These are phyloP conservation scores for Gentiana straminea DNA, from an alignment of 257 asterid genomes.

Conservation along the genomic window DNA sequence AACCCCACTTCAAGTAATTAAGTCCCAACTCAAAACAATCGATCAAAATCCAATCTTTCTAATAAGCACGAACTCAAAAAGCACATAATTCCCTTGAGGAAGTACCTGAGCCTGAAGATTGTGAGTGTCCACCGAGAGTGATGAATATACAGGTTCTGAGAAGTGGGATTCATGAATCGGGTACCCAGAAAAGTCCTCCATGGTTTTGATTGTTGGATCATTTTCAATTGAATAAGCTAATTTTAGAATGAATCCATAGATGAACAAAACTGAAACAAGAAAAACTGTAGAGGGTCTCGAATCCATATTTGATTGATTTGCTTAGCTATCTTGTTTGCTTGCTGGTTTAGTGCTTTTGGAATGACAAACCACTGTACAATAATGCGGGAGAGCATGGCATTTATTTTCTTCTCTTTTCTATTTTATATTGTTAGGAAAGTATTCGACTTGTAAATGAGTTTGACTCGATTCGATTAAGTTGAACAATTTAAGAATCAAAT, in stretches of 20 bases:
- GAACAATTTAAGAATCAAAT: too few species aligned
- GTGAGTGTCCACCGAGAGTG: constrained; percentile 50
- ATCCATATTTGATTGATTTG: constrained; percentile 18
- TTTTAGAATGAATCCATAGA: constrained; percentile 16
- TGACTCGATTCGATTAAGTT: too few species aligned
- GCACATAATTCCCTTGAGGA: not conserved
- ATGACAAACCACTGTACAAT: too few species aligned
- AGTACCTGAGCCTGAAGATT: constrained; percentile 53
- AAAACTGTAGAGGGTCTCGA: constrained; percentile 12
- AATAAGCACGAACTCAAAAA: constrained; percentile 5
- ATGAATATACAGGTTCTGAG: constrained; percentile 26
- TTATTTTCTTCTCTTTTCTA: too few species aligned
- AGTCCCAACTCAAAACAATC: not conserved
- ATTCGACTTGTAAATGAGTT: too few species aligned
- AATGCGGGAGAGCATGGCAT: too few species aligned
- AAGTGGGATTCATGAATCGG: constrained; percentile 45
- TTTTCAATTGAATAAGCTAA: constrained; percentile 25
- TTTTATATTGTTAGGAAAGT: too few species aligned
- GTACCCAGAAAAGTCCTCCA: constrained; percentile 93
- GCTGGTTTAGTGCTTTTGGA: too few species aligned
- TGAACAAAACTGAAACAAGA: constrained; percentile 20
- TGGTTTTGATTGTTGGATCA: constrained; percentile 41
- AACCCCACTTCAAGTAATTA: too few species aligned
- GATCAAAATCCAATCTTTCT: constrained; percentile 20
- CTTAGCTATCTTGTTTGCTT: too few species aligned